Percentiles rank a stretch among this genome's conserved stretches.
These are phyloP conservation scores for Adansonia digitata DNA, from an alignment of 345 rosid species.

Conservation along the genomic window DNA sequence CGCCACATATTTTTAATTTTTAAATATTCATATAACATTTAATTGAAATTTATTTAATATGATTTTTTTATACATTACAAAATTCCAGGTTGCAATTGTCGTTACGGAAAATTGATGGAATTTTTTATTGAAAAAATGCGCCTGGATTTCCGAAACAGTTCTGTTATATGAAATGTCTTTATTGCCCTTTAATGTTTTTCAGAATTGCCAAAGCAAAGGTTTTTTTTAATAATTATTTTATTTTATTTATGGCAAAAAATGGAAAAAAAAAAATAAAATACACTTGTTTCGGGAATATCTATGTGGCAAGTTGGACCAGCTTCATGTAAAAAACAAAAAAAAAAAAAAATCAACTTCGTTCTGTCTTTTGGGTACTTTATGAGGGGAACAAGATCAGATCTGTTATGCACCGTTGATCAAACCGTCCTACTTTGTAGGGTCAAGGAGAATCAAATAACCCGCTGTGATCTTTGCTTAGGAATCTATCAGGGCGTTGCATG, in stretches of 20 bases:
- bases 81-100: slow-evolving; percentile 29
- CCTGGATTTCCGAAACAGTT: slow-evolving; percentile 29
- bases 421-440: no score
- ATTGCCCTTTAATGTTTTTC: not conserved
- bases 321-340: not conserved
- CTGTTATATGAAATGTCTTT: not conserved
- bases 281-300: not conserved
- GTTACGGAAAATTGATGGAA: slow-evolving; percentile 22
- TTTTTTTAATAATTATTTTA: no score
- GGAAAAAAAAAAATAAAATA: no score
- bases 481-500: not conserved
- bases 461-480: not conserved
- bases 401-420: no score
- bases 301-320: not conserved
- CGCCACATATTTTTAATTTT: slow-evolving; percentile 12
- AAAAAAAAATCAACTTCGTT: no score
- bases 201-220: not conserved
- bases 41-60: not conserved
- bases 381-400: not conserved
- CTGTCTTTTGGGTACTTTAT: no score
- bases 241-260: no score
- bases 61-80: not conserved
- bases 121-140: slow-evolving; percentile 24
- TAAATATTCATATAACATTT: no score
- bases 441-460: not conserved